Conservation (phyloP, 306 rosid species). For the Luffa acutangula region DNA sequence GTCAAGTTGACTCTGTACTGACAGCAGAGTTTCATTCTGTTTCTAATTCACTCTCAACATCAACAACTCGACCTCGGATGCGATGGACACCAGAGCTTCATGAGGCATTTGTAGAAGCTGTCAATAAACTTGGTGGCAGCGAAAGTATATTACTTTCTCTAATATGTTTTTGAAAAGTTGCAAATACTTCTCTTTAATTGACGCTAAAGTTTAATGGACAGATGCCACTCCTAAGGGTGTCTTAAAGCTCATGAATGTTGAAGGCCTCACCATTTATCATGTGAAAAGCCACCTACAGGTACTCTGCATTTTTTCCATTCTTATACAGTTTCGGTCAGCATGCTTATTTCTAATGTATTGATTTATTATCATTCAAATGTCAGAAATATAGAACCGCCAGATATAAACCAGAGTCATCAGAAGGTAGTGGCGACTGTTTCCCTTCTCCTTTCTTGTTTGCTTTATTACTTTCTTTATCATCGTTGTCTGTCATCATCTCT, state of each 20-base stretch:
- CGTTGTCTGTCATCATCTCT: not conserved
- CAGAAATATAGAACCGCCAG: slow-evolving; percentile 98
- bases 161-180: slow-evolving; percentile 2
- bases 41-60: slow-evolving; percentile 28
- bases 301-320: slow-evolving; percentile 4
- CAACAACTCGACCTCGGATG: slow-evolving; percentile 71
- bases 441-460: slow-evolving; percentile 13
- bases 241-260: slow-evolving; percentile 70
- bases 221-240: slow-evolving; percentile 98
- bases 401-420: slow-evolving; percentile 78
- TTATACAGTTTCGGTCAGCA: slow-evolving; percentile 1
- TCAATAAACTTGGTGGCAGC: slow-evolving; percentile 76
- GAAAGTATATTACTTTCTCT: slow-evolving; percentile 46
- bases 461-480: slow-evolving; percentile 2
- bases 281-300: slow-evolving; percentile 98
- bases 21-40: slow-evolving; percentile 30
- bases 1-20: slow-evolving; percentile 15
- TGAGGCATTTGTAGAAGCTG: slow-evolving; percentile 89
- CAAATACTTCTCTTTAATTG: slow-evolving; percentile 1
- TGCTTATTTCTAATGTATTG: slow-evolving; percentile 14
- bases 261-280: slow-evolving; percentile 88
- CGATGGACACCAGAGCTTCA: slow-evolving; percentile 99
- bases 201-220: slow-evolving; percentile 25
- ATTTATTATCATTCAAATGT: slow-evolving; percentile 13
- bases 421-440: slow-evolving; percentile 41